Evolutionary conservation across 2,329 filamentous ascomycete species (phyloP).

Genomic region (Albifimbria verrucaria): DNA sequence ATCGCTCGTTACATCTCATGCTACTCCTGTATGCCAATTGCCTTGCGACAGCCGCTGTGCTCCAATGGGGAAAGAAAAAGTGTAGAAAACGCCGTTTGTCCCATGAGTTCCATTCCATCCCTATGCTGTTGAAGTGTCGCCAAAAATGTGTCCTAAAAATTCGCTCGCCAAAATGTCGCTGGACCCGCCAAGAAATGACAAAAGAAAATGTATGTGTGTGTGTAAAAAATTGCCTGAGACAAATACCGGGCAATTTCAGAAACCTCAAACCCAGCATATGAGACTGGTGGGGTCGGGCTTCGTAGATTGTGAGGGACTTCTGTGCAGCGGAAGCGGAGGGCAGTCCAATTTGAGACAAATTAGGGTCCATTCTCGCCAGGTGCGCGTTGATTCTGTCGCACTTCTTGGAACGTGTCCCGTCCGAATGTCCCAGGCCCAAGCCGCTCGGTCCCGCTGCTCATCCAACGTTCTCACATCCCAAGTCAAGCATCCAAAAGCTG

Average conservation of each 20-base stretch:
- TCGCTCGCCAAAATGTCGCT: neutral
- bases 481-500: too few relatives aligned
- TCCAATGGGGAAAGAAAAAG: neutral
- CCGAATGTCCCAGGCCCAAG: too few relatives aligned
- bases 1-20: neutral
- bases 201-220: neutral
- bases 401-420: too few relatives aligned
- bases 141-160: neutral
- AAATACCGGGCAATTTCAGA: neutral
- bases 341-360: neutral
- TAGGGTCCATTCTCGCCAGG: too few relatives aligned
- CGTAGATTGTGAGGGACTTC: neutral
- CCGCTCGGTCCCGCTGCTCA: too few relatives aligned
- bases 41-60: neutral
- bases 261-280: neutral
- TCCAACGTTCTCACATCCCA: too few relatives aligned
- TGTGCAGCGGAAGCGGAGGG: neutral
- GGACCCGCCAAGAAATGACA: neutral
- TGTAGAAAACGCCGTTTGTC: neutral
- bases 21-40: neutral
- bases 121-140: neutral
- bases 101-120: neutral
- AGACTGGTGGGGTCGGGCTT: neutral
- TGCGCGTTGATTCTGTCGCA: too few relatives aligned
- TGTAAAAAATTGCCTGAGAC: neutral